phyloP scores from a whole-genome alignment of 73 alveolate species.

The Uronychia binucleata region DNA sequence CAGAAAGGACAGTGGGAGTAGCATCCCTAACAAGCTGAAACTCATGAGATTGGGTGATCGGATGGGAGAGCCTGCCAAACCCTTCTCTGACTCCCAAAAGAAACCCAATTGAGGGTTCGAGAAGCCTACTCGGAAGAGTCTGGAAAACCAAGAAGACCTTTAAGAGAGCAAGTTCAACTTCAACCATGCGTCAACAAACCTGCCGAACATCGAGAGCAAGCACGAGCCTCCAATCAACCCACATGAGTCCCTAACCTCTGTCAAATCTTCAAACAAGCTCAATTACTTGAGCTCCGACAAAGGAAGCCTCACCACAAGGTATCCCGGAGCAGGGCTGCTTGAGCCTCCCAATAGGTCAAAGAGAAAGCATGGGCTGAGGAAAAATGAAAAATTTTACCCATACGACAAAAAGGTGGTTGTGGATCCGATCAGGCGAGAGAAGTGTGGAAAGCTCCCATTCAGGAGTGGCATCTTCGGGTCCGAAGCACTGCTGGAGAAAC shows the following conservation, averaged over 20 bases:
- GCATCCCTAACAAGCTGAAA: background rate
- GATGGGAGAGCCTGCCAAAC: background rate
- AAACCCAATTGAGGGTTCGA: background rate
- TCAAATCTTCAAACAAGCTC: background rate
- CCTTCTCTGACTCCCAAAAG: background rate
- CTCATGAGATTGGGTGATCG: background rate
- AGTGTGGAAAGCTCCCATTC: background rate
- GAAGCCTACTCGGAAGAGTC: background rate
- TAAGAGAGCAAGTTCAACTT: background rate
- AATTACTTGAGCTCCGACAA: background rate
- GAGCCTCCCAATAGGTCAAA: background rate
- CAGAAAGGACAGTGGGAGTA: background rate
- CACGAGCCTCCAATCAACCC: background rate
- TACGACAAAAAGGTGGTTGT: background rate
- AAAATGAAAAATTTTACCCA: background rate
- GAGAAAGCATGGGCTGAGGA: background rate
- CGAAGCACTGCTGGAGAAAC: too few species aligned
- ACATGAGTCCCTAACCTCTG: background rate
- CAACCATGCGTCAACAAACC: background rate
- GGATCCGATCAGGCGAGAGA: background rate
- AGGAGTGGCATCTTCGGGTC: too few species aligned
- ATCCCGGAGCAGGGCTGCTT: background rate
- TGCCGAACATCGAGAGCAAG: background rate
- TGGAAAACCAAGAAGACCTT: background rate
- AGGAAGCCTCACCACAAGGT: background rate